Percentiles rank a stretch among this genome's conserved stretches.
Evolutionary conservation across 1,284 basidiomycete species (phyloP).

Genomic region (Hortiboletus rubellus): DNA sequence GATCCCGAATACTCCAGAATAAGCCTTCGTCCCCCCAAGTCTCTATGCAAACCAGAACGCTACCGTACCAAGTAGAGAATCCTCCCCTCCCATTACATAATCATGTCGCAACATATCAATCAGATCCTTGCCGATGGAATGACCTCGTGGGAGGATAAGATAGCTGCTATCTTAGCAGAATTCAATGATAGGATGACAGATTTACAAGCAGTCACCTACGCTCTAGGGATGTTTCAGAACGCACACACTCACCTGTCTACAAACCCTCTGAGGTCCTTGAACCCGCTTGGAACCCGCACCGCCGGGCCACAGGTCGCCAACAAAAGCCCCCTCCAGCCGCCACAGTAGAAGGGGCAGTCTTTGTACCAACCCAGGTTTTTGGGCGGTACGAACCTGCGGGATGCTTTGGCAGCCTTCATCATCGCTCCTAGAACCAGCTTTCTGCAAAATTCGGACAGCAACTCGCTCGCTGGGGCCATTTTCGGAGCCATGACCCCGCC

Average conservation of each 20-base stretch:
- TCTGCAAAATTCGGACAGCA: not conserved
- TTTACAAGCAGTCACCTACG: no score
- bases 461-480: not conserved
- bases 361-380: not conserved
- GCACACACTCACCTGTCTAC: not conserved
- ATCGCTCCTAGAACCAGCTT: not conserved
- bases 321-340: conserved; percentile 2
- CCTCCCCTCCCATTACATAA: no score
- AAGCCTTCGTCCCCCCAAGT: no score
- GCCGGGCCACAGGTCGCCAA: conserved; percentile 1
- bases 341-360: not conserved
- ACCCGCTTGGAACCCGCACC: not conserved
- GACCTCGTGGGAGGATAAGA: no score
- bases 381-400: not conserved
- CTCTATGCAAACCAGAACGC: no score
- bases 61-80: no score
- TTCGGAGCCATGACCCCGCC: not conserved
- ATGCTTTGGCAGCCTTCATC: not conserved
- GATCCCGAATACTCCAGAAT: no score
- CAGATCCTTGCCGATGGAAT: no score
- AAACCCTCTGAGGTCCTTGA: not conserved
- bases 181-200: no score
- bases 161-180: no score
- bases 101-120: no score
- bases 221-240: no score